A percentile compares a stretch with the other conserved stretches of the same genome.
Evolutionary conservation across 179 eudicot genomes (phyloP).

Genomic region (Gypsophila paniculata): DNA sequence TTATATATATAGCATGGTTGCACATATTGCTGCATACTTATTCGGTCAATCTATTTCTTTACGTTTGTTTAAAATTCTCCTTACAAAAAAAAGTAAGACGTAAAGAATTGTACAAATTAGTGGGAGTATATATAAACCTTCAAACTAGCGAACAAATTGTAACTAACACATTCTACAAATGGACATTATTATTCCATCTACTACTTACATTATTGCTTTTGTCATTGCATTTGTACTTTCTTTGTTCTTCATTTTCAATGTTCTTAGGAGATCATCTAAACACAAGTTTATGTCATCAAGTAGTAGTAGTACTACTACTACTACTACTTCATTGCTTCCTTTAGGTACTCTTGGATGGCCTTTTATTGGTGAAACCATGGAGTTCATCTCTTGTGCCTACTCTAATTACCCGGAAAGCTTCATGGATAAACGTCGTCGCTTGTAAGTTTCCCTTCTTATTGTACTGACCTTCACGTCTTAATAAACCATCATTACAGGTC

Average conservation of each 20-base stretch:
- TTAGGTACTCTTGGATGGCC: constrained; percentile 81
- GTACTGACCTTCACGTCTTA: background rate
- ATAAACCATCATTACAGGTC: no score
- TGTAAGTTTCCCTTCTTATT: constrained; percentile 43
- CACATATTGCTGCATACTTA: background rate
- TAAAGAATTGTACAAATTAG: no score
- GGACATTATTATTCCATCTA: constrained; percentile 25
- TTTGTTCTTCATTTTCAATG: constrained; percentile 28
- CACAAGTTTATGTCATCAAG: constrained; percentile 14
- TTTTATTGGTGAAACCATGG: constrained; percentile 77
- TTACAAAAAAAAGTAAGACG: no score
- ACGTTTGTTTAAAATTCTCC: no score
- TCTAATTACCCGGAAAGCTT: constrained; percentile 71
- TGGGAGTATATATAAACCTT: constrained; percentile 28
- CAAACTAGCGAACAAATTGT: constrained; percentile 22
- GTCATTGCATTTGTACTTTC: constrained; percentile 19
- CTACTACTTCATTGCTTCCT: constrained; percentile 35
- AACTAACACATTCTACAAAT: constrained; percentile 20
- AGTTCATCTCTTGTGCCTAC: constrained; percentile 81
- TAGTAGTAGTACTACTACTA: constrained; percentile 15
- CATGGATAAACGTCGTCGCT: constrained; percentile 75
- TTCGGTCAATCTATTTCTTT: no score
- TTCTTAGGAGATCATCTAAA: constrained; percentile 23
- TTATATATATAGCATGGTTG: background rate
- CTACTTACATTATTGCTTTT: constrained; percentile 21